phyloP scores from a whole-genome alignment of 495 filamentous ascomycete species.

The Hyphodiscus hymeniophilus region DNA sequence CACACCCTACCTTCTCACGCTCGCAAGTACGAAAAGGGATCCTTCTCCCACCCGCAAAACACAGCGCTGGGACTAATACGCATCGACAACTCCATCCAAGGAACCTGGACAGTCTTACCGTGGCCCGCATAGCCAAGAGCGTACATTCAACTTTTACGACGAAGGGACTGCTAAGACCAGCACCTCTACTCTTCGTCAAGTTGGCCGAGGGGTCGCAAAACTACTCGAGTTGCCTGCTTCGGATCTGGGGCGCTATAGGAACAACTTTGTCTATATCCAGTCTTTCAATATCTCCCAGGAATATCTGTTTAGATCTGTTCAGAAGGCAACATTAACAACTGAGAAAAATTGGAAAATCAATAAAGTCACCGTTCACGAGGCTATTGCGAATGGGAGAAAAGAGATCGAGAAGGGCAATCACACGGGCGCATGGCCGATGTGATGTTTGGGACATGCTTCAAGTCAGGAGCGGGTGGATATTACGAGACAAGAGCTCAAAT shows the following conservation, averaged over 20 bases:
- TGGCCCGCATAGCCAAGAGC: background rate
- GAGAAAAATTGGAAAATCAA: slow-evolving; percentile 6
- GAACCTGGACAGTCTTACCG: background rate
- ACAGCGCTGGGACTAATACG: too few species aligned
- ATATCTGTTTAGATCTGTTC: background rate
- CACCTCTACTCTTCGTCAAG: background rate
- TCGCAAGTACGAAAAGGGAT: too few species aligned
- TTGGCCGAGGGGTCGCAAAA: background rate
- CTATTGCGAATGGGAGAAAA: background rate
- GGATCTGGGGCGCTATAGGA: background rate
- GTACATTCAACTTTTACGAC: background rate
- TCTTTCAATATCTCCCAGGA: slow-evolving; percentile 1
- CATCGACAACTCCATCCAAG: too few species aligned
- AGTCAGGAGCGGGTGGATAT: background rate
- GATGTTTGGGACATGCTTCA: background rate
- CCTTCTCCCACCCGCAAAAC: too few species aligned
- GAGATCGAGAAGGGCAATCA: slow-evolving; percentile 1
- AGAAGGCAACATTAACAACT: background rate
- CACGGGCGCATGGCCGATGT: background rate
- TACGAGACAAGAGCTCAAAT: background rate
- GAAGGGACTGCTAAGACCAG: background rate
- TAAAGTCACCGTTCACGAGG: background rate
- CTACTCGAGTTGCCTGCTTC: background rate
- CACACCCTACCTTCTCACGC: too few species aligned
- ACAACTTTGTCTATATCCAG: background rate